Percentiles rank a stretch among this genome's conserved stretches.
phyloP scores from a whole-genome alignment of 192 early-diverging fungal species.

The Chytriomyces sp. region DNA sequence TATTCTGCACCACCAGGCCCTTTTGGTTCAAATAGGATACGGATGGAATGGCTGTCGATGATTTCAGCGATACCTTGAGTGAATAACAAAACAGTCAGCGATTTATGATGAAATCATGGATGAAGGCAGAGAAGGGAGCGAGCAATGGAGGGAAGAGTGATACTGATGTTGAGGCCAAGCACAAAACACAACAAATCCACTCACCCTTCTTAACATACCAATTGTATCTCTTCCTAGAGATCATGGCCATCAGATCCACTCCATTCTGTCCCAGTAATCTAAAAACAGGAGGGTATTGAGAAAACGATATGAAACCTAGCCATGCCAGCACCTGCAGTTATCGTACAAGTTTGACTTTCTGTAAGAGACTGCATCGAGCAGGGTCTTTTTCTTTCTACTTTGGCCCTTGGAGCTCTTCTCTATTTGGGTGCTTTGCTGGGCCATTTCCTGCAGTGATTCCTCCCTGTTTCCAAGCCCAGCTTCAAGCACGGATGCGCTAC shows the following conservation, averaged over 20 bases:
- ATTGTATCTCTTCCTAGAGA: neutral
- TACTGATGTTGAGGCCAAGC: too few relatives aligned
- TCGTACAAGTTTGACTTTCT: neutral
- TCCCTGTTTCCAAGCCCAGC: too few relatives aligned
- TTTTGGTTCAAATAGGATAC: constrained; percentile 1
- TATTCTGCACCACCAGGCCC: constrained; percentile 5
- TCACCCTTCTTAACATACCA: constrained; percentile 15
- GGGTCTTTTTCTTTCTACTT: neutral
- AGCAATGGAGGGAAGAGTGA: too few relatives aligned
- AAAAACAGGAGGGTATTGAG: neutral
- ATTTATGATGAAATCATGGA: too few relatives aligned
- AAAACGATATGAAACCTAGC: neutral
- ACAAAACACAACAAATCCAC: too few relatives aligned
- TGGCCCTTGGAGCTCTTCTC: too few relatives aligned
- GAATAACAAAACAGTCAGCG: too few relatives aligned
- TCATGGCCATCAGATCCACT: constrained; percentile 12
- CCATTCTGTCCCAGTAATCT: neutral
- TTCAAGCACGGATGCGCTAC: too few relatives aligned
- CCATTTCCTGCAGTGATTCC: too few relatives aligned
- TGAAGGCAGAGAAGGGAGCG: too few relatives aligned
- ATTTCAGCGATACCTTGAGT: neutral
- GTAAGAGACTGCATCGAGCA: constrained; percentile 10
- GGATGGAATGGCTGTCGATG: constrained; percentile 1
- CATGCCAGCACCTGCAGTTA: neutral
- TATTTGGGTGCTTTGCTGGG: too few relatives aligned